These are phyloP conservation scores for Hebeloma cylindrosporum DNA, from an alignment of 768 basidiomycete species.

Conservation along the genomic window DNA sequence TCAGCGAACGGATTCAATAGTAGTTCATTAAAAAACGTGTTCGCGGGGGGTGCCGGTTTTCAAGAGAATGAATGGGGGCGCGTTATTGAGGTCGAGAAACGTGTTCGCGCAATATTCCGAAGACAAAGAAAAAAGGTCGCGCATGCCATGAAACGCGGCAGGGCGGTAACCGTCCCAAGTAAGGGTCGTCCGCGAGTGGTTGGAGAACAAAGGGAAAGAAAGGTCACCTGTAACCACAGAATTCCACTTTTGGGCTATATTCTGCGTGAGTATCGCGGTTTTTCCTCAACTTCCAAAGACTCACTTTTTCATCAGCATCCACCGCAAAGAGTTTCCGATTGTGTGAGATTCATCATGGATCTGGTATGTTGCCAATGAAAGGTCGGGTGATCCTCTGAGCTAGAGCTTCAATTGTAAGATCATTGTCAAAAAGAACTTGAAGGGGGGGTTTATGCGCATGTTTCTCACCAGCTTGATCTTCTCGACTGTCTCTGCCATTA, in stretches of 20 bases:
- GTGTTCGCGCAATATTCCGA: slow-evolving; percentile 1
- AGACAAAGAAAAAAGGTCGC: too few relatives aligned
- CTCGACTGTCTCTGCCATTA: slow-evolving; percentile 36
- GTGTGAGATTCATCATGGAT: slow-evolving; percentile 95
- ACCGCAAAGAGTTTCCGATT: slow-evolving; percentile 89
- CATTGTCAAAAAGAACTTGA: slow-evolving; percentile 17
- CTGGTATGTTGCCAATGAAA: slow-evolving; percentile 89
- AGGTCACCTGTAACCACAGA: slow-evolving; percentile 91
- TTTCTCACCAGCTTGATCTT: slow-evolving; percentile 44
- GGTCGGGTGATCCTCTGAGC: slow-evolving; percentile 84
- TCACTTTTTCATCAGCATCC: slow-evolving; percentile 99
- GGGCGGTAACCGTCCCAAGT: too few relatives aligned
- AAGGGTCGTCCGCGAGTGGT: too few relatives aligned
- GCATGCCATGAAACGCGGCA: too few relatives aligned
- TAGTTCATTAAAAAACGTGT: not conserved
- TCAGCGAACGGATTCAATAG: not conserved
- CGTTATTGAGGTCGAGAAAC: too few relatives aligned
- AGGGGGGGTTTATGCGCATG: not conserved
- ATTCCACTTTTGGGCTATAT: slow-evolving; percentile 89
- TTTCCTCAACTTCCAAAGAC: slow-evolving; percentile 21
- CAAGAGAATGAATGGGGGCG: too few relatives aligned
- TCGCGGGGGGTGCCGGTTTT: not conserved
- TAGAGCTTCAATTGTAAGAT: slow-evolving; percentile 34
- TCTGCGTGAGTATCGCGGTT: slow-evolving; percentile 6
- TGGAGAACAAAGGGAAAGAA: too few relatives aligned